Percentiles rank a stretch among this genome's conserved stretches.
phyloP scores from a whole-genome alignment of 2,329 filamentous ascomycete genomes.

The Arthrobotrys pseudoclavata region DNA sequence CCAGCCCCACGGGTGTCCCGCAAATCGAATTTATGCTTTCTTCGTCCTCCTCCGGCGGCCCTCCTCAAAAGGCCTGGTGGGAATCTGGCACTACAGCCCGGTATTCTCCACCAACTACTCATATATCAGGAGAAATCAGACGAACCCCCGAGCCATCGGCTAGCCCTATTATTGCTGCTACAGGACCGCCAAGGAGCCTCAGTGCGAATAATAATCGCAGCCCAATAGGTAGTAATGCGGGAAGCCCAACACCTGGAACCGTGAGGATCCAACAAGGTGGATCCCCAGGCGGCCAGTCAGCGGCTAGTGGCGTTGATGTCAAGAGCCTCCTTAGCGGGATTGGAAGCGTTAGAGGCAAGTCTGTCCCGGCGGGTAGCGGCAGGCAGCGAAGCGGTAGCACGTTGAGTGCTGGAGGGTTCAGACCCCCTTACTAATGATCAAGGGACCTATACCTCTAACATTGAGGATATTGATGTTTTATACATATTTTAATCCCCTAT shows the following conservation, averaged over 20 bases:
- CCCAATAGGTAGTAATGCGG: conserved; percentile 40
- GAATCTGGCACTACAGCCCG: conserved; percentile 32
- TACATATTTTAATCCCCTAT: conserved; percentile 26
- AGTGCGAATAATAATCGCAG: conserved; percentile 47
- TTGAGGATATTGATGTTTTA: background rate
- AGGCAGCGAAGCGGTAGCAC: conserved; percentile 53
- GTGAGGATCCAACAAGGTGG: conserved; percentile 27
- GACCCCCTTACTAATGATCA: conserved; percentile 45
- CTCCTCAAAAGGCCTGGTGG: conserved; percentile 56
- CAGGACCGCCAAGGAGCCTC: conserved; percentile 29
- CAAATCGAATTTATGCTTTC: conserved; percentile 45
- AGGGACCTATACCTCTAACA: background rate
- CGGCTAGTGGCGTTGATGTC: conserved; percentile 28
- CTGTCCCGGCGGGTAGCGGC: background rate
- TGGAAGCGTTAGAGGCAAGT: conserved; percentile 53
- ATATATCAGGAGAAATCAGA: conserved; percentile 11
- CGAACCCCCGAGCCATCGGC: conserved; percentile 48
- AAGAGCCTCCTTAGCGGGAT: conserved; percentile 54
- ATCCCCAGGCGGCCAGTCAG: conserved; percentile 26
- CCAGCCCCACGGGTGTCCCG: conserved; percentile 48
- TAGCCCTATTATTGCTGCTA: conserved; percentile 38
- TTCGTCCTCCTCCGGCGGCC: conserved; percentile 5
- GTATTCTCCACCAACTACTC: conserved; percentile 40
- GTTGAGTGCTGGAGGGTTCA: conserved; percentile 48
- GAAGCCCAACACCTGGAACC: conserved; percentile 38